phyloP scores from a whole-genome alignment of 306 rosid species.

The Heteromeles arbutifolia region DNA sequence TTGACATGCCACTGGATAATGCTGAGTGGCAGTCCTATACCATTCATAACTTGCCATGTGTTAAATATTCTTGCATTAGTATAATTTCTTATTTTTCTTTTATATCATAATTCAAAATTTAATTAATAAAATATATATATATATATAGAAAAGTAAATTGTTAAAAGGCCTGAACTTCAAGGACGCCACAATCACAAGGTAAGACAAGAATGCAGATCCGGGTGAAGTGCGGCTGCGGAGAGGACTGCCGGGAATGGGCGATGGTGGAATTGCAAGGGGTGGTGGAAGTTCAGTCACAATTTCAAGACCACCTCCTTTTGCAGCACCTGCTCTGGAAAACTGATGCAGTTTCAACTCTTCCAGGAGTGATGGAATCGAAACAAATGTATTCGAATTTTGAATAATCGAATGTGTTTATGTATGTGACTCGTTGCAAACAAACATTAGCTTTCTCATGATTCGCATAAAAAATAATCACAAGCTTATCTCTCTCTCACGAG shows the following conservation, averaged over 20 bases:
- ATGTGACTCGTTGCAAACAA: background rate
- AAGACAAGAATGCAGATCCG: slow-evolving; percentile 75
- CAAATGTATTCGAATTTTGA: background rate
- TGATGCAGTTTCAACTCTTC: background rate
- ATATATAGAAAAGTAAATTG: too few relatives aligned
- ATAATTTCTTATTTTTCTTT: too few relatives aligned
- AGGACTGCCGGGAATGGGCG: slow-evolving; percentile 69
- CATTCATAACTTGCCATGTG: too few relatives aligned
- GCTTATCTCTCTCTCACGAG: too few relatives aligned
- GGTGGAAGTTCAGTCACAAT: slow-evolving; percentile 54
- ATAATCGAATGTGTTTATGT: background rate
- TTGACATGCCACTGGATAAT: too few relatives aligned
- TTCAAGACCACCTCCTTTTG: slow-evolving; percentile 32
- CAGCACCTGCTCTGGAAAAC: background rate
- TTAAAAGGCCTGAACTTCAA: too few relatives aligned
- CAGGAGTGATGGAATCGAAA: background rate
- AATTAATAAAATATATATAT: too few relatives aligned
- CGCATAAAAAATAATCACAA: too few relatives aligned
- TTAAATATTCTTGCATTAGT: too few relatives aligned
- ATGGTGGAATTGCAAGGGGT: slow-evolving; percentile 68
- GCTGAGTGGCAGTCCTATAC: too few relatives aligned
- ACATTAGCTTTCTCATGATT: background rate
- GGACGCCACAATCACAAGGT: too few relatives aligned
- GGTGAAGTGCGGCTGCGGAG: slow-evolving; percentile 57
- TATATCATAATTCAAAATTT: too few relatives aligned